Evolutionary conservation across 2,329 filamentous ascomycete species (phyloP).

Genomic region (Pseudogymnoascus sp.): DNA sequence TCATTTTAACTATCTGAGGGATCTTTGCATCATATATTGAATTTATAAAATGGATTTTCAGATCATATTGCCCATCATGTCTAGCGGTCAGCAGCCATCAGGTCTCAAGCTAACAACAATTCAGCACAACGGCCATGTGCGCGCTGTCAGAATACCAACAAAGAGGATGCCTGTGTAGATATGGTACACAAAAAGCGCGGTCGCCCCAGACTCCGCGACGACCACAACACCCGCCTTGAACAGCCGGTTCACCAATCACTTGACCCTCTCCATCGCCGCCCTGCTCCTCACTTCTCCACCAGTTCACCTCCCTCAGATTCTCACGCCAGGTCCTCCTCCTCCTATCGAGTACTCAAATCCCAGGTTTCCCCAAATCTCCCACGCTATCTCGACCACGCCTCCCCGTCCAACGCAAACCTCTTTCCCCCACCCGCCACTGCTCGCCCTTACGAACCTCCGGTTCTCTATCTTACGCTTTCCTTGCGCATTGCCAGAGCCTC

Average conservation of each 20-base stretch:
- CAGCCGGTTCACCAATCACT: slow-evolving; percentile 35
- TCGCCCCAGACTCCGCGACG: slow-evolving; percentile 67
- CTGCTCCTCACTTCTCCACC: slow-evolving; percentile 31
- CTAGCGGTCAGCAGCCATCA: background rate
- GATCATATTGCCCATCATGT: background rate
- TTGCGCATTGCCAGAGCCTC: slow-evolving; percentile 52
- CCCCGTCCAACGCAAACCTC: slow-evolving; percentile 41
- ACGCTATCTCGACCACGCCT: slow-evolving; percentile 44
- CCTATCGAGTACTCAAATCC: slow-evolving; percentile 48
- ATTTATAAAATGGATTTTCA: background rate
- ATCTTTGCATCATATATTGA: background rate
- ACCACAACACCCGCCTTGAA: slow-evolving; percentile 53
- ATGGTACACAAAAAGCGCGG: slow-evolving; percentile 82
- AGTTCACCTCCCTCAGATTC: slow-evolving; percentile 21
- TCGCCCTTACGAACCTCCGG: slow-evolving; percentile 40
- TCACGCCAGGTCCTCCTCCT: slow-evolving; percentile 26
- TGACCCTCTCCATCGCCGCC: slow-evolving; percentile 31
- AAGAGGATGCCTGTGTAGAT: slow-evolving; percentile 72
- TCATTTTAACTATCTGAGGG: background rate
- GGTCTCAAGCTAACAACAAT: background rate
- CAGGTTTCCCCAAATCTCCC: slow-evolving; percentile 41
- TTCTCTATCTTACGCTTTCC: slow-evolving; percentile 49
- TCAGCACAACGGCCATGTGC: slow-evolving; percentile 69
- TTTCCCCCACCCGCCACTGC: slow-evolving; percentile 29
- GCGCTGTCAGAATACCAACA: slow-evolving; percentile 68